Evolutionary conservation across 257 asterid genomes (phyloP).

Genomic region (Linderniella brevidens): DNA sequence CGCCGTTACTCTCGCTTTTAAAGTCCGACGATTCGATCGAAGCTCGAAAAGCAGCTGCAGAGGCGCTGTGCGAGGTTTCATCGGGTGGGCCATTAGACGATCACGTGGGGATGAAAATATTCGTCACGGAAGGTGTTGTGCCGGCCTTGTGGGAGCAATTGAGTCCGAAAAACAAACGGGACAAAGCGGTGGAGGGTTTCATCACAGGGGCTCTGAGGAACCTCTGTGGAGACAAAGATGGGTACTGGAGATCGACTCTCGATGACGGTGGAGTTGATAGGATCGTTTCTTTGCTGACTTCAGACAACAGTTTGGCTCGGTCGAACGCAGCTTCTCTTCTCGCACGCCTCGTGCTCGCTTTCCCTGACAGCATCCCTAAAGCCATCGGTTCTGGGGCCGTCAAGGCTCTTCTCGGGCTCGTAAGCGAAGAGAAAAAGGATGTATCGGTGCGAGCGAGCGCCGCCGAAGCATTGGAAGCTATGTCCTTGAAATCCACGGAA

Average conservation of each 20-base stretch:
- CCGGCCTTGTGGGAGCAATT: conserved; percentile 71
- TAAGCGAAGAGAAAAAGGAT: conserved; percentile 44
- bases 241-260: conserved; percentile 56
- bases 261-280: conserved; percentile 80
- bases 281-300: conserved; percentile 53
- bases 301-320: conserved; percentile 48
- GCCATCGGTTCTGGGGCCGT: conserved; percentile 57
- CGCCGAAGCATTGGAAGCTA: conserved; percentile 72
- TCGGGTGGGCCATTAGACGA: conserved; percentile 61
- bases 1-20: conserved; percentile 62
- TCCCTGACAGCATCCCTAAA: conserved; percentile 46
- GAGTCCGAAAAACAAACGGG: conserved; percentile 34
- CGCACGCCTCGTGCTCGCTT: conserved; percentile 47
- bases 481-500: conserved; percentile 45
- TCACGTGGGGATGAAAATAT: conserved; percentile 69
- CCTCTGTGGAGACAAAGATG: conserved; percentile 80
- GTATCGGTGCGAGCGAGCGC: conserved; percentile 68
- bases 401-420: conserved; percentile 41
- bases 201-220: conserved; percentile 69
- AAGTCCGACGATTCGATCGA: conserved; percentile 43
- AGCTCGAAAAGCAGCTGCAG: conserved; percentile 81
- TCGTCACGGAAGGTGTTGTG: conserved; percentile 74
- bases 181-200: conserved; percentile 64
- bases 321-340: conserved; percentile 83
- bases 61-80: conserved; percentile 57